Evolutionary conservation across 306 rosid species (phyloP).

Genomic region (Alnus rubra): DNA sequence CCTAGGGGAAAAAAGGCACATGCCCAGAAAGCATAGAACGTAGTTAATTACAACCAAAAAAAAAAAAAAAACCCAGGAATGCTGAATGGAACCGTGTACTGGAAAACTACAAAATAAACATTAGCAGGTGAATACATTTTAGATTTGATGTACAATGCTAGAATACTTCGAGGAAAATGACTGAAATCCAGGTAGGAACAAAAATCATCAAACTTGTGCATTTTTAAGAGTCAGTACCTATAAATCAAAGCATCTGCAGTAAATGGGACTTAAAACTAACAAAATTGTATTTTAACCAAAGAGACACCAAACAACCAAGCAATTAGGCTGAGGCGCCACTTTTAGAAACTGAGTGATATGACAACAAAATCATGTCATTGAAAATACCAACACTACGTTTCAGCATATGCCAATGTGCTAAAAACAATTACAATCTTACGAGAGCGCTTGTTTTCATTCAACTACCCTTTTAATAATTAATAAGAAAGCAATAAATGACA

Average conservation of each 20-base stretch:
- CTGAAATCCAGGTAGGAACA: not conserved
- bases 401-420: not conserved
- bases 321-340: too few species aligned
- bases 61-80: not conserved
- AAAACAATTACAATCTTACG: not conserved
- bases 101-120: not conserved
- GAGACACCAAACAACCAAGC: too few species aligned
- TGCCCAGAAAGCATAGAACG: slow-evolving; percentile 22
- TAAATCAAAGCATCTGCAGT: not conserved
- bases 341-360: too few species aligned
- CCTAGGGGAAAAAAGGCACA: slow-evolving; percentile 43
- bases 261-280: not conserved
- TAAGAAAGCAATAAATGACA: slow-evolving; percentile 8
- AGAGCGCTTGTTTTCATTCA: not conserved
- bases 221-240: not conserved
- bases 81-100: not conserved
- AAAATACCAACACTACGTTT: not conserved
- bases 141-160: not conserved
- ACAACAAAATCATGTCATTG: too few species aligned
- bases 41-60: not conserved
- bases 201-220: not conserved
- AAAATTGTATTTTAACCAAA: too few species aligned
- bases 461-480: not conserved
- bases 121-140: not conserved
- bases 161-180: not conserved